Evolutionary conservation across 352 stramenopile species (phyloP), one percentile per base, ranked within the genome.

Genomic region (Pythium sp.): DNA sequence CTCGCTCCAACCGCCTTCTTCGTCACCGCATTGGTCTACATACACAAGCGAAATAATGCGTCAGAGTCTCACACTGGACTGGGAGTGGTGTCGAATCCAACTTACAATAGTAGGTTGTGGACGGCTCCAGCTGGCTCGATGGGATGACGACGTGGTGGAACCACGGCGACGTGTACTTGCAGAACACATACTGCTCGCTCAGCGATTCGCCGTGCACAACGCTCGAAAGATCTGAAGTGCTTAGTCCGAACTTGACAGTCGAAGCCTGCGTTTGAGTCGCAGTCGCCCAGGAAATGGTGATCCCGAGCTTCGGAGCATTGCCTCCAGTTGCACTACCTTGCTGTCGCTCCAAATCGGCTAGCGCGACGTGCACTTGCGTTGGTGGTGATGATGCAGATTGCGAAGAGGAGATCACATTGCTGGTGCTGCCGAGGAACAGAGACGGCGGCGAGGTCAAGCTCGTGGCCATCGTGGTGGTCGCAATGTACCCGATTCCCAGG

Each of bases 31-130:
- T 80, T 90, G 74, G 41, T 90, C 82, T 91, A 28, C 28, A 32
- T 32, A 72, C 53, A 32, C 65, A 18, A 38, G n/a, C 55, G 14
- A 62, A 58, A 26, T 11, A 32, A 24, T 24, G 43, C 6, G 5
- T 51, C 5, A 46, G 38, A 18, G 14, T 20, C 38, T 15, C 9
- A 43, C 36, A 43, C 36, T 43, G 11, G 36, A 15, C 9, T 5
- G 36, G 9, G 12, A 43, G 36, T 43, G 36, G 9, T 28, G 46
- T 3, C 46, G 11, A 41, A 15, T 26, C 24, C 14, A 22, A 82
- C 80, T 22, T 75, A 94, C 87, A 96, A 41, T 81, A 94, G 73
- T 95, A 95, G 22, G 65, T 80, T 41, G 77, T 89, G 24, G 72
- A 75, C 2, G 85, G 76, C 15, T 64, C 46, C 18, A 97, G 66